Evolutionary conservation across 495 filamentous ascomycete species (phyloP).

Genomic region (Talaromyces wortmannii): DNA sequence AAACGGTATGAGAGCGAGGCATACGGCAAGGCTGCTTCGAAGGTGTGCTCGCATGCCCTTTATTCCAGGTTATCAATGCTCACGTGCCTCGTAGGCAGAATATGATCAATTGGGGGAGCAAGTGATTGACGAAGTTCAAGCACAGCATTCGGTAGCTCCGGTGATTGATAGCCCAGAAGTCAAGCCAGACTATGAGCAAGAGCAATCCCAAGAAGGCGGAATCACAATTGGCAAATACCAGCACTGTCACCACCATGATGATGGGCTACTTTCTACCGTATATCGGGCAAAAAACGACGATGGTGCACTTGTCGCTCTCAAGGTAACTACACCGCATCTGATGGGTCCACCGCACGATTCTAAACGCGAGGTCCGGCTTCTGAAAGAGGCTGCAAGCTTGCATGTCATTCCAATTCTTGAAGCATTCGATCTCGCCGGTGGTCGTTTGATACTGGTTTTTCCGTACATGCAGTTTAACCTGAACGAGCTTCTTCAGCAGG

Average conservation of each 20-base stretch:
- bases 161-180: slow-evolving; percentile 9
- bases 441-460: slow-evolving; percentile 69
- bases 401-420: slow-evolving; percentile 61
- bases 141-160: slow-evolving; percentile 9
- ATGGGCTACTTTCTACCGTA: slow-evolving; percentile 77
- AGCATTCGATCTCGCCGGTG: slow-evolving; percentile 65
- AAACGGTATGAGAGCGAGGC: slow-evolving; percentile 29
- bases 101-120: slow-evolving; percentile 38
- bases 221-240: slow-evolving; percentile 64
- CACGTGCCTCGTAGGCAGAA: slow-evolving; percentile 26
- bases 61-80: not conserved
- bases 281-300: slow-evolving; percentile 49
- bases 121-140: slow-evolving; percentile 31
- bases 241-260: slow-evolving; percentile 61
- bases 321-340: slow-evolving; percentile 70
- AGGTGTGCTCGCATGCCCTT: slow-evolving; percentile 16
- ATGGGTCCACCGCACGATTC: slow-evolving; percentile 76
- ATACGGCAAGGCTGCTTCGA: slow-evolving; percentile 31
- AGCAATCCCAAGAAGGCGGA: slow-evolving; percentile 4
- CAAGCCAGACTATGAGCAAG: not conserved
- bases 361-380: slow-evolving; percentile 66
- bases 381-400: slow-evolving; percentile 37
- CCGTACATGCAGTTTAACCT: slow-evolving; percentile 76
- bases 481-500: slow-evolving; percentile 48
- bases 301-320: slow-evolving; percentile 61